These are phyloP conservation scores for Candida chauliodis DNA, from an alignment of 805 yeast genomes.

Conservation along the genomic window DNA sequence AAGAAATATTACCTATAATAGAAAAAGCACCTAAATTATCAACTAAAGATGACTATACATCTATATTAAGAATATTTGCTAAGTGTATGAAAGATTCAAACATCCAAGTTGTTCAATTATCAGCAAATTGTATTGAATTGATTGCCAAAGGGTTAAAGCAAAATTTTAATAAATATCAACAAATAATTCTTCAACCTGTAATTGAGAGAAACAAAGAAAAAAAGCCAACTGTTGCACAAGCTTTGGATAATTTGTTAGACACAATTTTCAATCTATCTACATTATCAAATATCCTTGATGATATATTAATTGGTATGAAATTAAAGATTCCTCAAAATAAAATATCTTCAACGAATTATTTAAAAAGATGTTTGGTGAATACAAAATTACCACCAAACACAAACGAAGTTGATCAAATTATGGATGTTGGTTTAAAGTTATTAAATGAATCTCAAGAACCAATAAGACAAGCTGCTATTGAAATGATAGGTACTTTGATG, in stretches of 20 bases:
- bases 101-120: conserved; percentile 75
- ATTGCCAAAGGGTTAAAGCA: conserved; percentile 65
- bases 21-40: conserved; percentile 53
- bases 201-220: conserved; percentile 87
- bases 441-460: conserved; percentile 82
- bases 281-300: conserved; percentile 55
- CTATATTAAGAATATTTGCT: conserved; percentile 59
- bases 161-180: conserved; percentile 52
- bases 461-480: conserved; percentile 73
- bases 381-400: conserved; percentile 48
- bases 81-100: conserved; percentile 85
- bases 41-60: conserved; percentile 61
- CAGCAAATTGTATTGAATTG: conserved; percentile 61
- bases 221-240: conserved; percentile 71
- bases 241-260: conserved; percentile 64
- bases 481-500: conserved; percentile 75
- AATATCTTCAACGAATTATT: conserved; percentile 62
- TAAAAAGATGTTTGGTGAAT: conserved; percentile 58
- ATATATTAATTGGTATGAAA: conserved; percentile 53
- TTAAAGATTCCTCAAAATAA: conserved; percentile 84
- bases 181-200: conserved; percentile 53
- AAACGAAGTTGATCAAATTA: conserved; percentile 54
- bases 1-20: conserved; percentile 50
- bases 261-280: conserved; percentile 53
- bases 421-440: conserved; percentile 56